Evolutionary conservation across 192 early-diverging fungal genomes (phyloP), one percentile per base, ranked within the genome.

Genomic region (Tieghemiomyces parasiticus): DNA sequence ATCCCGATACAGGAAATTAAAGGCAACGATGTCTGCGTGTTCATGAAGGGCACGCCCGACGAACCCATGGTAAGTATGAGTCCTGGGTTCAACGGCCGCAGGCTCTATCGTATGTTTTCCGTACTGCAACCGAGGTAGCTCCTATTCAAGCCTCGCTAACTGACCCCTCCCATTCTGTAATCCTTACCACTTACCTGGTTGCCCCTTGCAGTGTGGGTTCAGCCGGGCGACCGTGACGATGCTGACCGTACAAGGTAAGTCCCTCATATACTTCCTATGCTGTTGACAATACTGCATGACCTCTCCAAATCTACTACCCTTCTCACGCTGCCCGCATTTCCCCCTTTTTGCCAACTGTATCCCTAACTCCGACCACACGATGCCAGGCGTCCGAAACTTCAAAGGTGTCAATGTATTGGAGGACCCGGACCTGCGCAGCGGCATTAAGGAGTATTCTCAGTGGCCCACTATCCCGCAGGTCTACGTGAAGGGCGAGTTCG

Each of bases 381-480:
- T n/a, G 65, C 68, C 71, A 76, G 84, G 90, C 61, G 89, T 95
- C 35, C 77, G 90, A 28, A 76, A 85, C 59, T 78, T 90, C 60
- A 79, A 78, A 60, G 77, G 82, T 31, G 81, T 90, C 61, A 86
- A 95, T 72, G 86, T 93, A 48, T 68, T 95, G 45, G 84, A 88
- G 33, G 92, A 97, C 67, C 84, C 89, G 51, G 90, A 92, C 54
- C 78, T 97, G 51, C 85, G 94, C 63, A 77, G 80, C 46, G 94
- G 91, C 59, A 87, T 95, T 70, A 97, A 97, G 70, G 92, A 94
- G 75, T 97, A 85, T 78, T 53, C 69, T 30, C 76, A 90, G 54
- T 97, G 94, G 94, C 94, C 92, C 13, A 97, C 94, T 34, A 87
- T 90, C 67, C 94, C 94, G 20, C 94, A 97, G 74, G 85, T 97